A percentile compares a stretch with the other conserved stretches of the same genome.
Evolutionary conservation across 2,329 filamentous ascomycete genomes (phyloP).

Genomic region (Nemania sp.): DNA sequence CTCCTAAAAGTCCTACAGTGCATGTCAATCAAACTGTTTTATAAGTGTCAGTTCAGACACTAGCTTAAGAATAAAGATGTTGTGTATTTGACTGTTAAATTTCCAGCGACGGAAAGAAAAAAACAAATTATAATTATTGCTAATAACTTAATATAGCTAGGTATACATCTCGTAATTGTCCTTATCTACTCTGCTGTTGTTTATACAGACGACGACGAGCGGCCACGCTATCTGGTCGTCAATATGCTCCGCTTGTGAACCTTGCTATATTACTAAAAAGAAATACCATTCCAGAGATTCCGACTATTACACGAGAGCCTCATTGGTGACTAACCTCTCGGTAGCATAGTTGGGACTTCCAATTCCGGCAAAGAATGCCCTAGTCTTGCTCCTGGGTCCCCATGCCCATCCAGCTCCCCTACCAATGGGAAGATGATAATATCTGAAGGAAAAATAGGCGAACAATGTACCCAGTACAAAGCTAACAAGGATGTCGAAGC

Average conservation of each 20-base stretch:
- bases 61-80: no score
- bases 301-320: not conserved
- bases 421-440: conserved; percentile 6
- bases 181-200: not conserved
- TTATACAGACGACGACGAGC: not conserved
- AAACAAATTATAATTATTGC: not conserved
- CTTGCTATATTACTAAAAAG: not conserved
- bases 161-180: not conserved
- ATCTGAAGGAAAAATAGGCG: not conserved
- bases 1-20: no score
- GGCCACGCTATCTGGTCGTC: not conserved
- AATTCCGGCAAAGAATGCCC: conserved; percentile 15
- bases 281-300: not conserved
- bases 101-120: no score
- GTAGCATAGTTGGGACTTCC: conserved; percentile 5
- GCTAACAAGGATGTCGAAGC: conserved; percentile 12
- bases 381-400: conserved; percentile 10
- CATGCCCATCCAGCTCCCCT: conserved; percentile 17
- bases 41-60: no score
- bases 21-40: no score
- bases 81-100: no score
- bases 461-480: conserved; percentile 4
- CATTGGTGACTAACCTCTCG: not conserved
- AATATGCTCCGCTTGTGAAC: not conserved
- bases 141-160: not conserved